Percentiles rank a stretch among this genome's conserved stretches.
Conservation (phyloP, 2,329 filamentous ascomycete species). For the Fusarium aywerte region DNA sequence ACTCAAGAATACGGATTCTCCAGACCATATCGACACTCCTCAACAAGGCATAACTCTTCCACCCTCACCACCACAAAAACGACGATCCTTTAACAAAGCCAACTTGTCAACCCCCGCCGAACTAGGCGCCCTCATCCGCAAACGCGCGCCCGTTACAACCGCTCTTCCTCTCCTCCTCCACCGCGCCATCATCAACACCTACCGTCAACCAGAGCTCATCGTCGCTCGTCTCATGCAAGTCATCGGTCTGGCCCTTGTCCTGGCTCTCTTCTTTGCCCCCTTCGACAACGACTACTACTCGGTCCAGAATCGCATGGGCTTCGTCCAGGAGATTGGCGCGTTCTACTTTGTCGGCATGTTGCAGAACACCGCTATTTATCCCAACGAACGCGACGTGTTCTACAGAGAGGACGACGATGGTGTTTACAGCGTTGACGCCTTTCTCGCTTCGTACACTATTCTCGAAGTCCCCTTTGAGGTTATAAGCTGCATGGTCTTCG, state of each 20-base stretch:
- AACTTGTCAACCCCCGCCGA: slow-evolving; percentile 74
- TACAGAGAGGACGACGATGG: slow-evolving; percentile 80
- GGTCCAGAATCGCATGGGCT: slow-evolving; percentile 78
- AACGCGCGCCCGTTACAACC: slow-evolving; percentile 68
- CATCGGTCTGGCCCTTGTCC: slow-evolving; percentile 69
- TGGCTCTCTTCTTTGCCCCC: slow-evolving; percentile 77
- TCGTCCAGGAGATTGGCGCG: slow-evolving; percentile 76
- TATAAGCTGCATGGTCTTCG: slow-evolving; percentile 71
- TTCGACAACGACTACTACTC: slow-evolving; percentile 74
- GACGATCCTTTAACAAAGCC: slow-evolving; percentile 56
- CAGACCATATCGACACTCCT: background rate
- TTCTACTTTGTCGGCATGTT: slow-evolving; percentile 83
- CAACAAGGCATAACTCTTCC: background rate
- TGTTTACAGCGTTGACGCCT: slow-evolving; percentile 76
- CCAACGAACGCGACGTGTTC: slow-evolving; percentile 77
- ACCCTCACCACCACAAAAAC: slow-evolving; percentile 44
- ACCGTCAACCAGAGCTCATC: slow-evolving; percentile 71
- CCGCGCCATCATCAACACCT: slow-evolving; percentile 75
- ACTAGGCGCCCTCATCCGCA: slow-evolving; percentile 73
- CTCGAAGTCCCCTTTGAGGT: slow-evolving; percentile 80
- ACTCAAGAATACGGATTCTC: slow-evolving; percentile 17
- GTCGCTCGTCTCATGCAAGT: slow-evolving; percentile 75
- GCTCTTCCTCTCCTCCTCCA: slow-evolving; percentile 75
- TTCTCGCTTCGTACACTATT: slow-evolving; percentile 75
- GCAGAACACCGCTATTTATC: slow-evolving; percentile 81